phyloP scores from a whole-genome alignment of 352 stramenopile species.

The Pythium angustatum region DNA sequence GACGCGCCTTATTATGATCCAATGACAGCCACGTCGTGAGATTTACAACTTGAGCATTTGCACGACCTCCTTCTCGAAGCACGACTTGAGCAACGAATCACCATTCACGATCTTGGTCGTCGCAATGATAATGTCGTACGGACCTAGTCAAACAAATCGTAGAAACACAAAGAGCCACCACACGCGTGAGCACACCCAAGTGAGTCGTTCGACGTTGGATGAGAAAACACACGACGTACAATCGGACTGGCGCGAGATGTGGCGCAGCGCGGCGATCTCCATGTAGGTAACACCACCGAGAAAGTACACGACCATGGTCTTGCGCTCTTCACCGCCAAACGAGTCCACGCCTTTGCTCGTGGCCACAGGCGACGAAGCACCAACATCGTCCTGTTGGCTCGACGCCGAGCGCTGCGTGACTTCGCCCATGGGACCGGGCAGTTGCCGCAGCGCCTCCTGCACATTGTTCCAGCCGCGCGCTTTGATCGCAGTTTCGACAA shows the following conservation, averaged over 20 bases:
- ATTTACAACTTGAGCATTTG: conserved; percentile 68
- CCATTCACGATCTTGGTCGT: conserved; percentile 94
- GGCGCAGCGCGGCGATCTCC: conserved; percentile 95
- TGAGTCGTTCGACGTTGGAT: too few species aligned
- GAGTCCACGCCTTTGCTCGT: conserved; percentile 57
- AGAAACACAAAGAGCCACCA: conserved; percentile 4
- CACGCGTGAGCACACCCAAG: not conserved
- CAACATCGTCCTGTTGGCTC: conserved; percentile 39
- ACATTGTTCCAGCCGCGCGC: conserved; percentile 74
- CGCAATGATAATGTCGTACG: conserved; percentile 92
- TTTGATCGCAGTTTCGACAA: conserved; percentile 90
- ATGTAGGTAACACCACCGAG: conserved; percentile 96
- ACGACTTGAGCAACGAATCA: conserved; percentile 83
- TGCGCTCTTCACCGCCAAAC: conserved; percentile 78
- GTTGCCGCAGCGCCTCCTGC: conserved; percentile 80
- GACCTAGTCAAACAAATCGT: conserved; percentile 50
- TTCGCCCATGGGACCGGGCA: conserved; percentile 80
- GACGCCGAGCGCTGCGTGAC: conserved; percentile 57
- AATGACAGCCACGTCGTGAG: not conserved
- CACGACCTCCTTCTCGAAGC: conserved; percentile 83
- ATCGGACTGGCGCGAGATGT: conserved; percentile 89
- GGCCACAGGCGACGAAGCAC: conserved; percentile 29
- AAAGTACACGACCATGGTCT: conserved; percentile 96
- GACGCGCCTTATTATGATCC: too few species aligned
- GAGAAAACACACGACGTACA: conserved; percentile 67